Evolutionary conservation across 2,329 filamentous ascomycete genomes (phyloP), one percentile per base, ranked within the genome.

Genomic region (Sporothrix schenckii): DNA sequence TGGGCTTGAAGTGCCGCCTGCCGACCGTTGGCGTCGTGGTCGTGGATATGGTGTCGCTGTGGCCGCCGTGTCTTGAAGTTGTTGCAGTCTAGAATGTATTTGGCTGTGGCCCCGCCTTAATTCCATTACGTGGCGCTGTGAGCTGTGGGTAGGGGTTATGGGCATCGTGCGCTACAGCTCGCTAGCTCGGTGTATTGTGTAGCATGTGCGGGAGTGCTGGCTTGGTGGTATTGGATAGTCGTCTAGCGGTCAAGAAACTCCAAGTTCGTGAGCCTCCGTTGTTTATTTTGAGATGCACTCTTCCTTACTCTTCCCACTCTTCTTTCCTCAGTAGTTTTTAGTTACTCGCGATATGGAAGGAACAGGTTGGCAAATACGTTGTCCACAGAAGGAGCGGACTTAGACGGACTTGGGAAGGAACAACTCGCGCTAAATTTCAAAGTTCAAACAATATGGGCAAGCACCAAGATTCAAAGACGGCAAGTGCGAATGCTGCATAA

Each of bases 51-150:
- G n/a, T 11, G 41, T 50, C 21, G 61, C 13, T 34, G 61, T 65
- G 6, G 58, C 50, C 61, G 44, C n/a, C 24, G 61, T 65, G 61
- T 27, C 41, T 21, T 50, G 61, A 50, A 14, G 60, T 49, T 34
- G 61, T 34, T 21, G 44, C 19, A 21, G 41, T 34, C 30, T 58
- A 19, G 9, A 30, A 19, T n/a, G 53, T 24, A 19, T 39, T 1
- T 19, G 14, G 54, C 14, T 10, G 30, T 27, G 14, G 61, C 24
- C 61, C 47, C 61, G 50, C 61, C 21, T 50, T 50, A 34, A 50
- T 34, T 50, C 11, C 44, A 65, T 52, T 66, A 66, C 63, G 63
- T 66, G 61, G 61, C 61, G 63, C 61, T 65, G 60, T 58, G 30
- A 44, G 34, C 14, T 27, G 3, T 14, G 9, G 41, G 9, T 14